phyloP scores from a whole-genome alignment of 2,329 filamentous ascomycete genomes.

The Penicillium sp. region DNA sequence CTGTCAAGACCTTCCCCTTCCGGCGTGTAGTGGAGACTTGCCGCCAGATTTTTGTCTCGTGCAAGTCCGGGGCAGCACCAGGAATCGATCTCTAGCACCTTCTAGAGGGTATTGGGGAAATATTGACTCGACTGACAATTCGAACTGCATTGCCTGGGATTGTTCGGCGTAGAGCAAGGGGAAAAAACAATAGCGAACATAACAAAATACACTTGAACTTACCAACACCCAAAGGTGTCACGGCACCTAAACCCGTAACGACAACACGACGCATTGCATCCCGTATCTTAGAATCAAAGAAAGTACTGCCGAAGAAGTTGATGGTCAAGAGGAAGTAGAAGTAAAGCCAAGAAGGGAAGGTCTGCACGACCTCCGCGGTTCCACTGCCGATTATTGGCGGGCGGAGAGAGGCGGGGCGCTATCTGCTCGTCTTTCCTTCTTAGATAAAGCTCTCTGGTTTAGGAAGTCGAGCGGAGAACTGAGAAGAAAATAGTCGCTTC shows the following conservation, averaged over 20 bases:
- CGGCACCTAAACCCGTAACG: slow-evolving; percentile 78
- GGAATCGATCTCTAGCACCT: not conserved
- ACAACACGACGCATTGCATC: slow-evolving; percentile 65
- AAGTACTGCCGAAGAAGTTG: not conserved
- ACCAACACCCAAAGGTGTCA: slow-evolving; percentile 82
- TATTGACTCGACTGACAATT: not conserved
- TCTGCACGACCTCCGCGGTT: slow-evolving; percentile 32
- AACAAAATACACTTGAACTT: slow-evolving; percentile 19
- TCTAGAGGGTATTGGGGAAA: not conserved
- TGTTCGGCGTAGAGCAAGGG: not conserved
- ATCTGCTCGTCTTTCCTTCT: slow-evolving; percentile 25
- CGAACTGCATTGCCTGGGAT: not conserved
- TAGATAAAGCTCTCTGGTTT: slow-evolving; percentile 15
- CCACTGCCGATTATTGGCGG: slow-evolving; percentile 7
- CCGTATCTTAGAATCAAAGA: not conserved
- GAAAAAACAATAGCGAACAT: not conserved
- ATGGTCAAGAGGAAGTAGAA: slow-evolving; percentile 2
- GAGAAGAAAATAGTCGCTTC: not conserved
- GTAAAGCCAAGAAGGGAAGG: slow-evolving; percentile 39
- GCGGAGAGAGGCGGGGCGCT: slow-evolving; percentile 18
- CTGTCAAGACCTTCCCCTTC: slow-evolving; percentile 34
- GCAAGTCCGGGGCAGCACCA: not conserved
- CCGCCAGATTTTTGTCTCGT: slow-evolving; percentile 3
- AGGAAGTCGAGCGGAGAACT: slow-evolving; percentile 20
- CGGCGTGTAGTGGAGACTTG: slow-evolving; percentile 30